Base-by-base conservation (phyloP, 139 green algal genomes). In the Micractinium conductrix region DNA sequence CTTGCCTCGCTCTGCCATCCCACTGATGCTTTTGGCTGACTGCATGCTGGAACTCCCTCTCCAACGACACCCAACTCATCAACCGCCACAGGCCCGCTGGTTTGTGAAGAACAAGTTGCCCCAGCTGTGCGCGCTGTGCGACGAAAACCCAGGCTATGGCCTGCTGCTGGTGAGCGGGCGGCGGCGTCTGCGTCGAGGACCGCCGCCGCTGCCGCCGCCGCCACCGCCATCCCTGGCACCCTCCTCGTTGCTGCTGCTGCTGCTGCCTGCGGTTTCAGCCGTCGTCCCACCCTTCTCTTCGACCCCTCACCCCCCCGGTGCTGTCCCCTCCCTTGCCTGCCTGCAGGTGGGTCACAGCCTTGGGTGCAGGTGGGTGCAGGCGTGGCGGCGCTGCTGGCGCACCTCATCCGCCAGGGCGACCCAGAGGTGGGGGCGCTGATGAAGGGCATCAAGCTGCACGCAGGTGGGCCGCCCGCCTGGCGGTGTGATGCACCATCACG, bases 91-190 rank as follows among this genome's bases (percentile, higher is more conserved):
- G 65, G 65, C 65, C 14, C 65, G 65, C 65, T 72, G 65, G 65
- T 72, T 72, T 72, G 65, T 72, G 35, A 72, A 72, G 65, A 38
- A 72, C 65, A 72, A 44, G 65, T 35, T 72, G 65, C n/a, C 35
- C 33, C 24, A 43, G 65, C 65, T 72, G 65, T 35, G 65, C 14
- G 33, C 42, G 35, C 65, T 72, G 65, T 72, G 65, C 35, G 65
- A 72, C 35, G 65, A 19, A 4, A 38, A 72, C 65, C 35, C 65
- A 14, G 65, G 65, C 33, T 72, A 72, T 35, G 65, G 65, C 33
- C 65, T 72, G 65, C 65, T 72, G 65, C 65, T 72, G 10, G 65
- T 72, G 65, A 35, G 65, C 1, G 5, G 7, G 7, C 19, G 53
- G 53, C 5, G 53, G n/a, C n/a, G n/a, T n/a, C n/a, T n/a, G n/a